phyloP scores from a whole-genome alignment of 306 rosid genomes.

The Sesbania bispinosa region DNA sequence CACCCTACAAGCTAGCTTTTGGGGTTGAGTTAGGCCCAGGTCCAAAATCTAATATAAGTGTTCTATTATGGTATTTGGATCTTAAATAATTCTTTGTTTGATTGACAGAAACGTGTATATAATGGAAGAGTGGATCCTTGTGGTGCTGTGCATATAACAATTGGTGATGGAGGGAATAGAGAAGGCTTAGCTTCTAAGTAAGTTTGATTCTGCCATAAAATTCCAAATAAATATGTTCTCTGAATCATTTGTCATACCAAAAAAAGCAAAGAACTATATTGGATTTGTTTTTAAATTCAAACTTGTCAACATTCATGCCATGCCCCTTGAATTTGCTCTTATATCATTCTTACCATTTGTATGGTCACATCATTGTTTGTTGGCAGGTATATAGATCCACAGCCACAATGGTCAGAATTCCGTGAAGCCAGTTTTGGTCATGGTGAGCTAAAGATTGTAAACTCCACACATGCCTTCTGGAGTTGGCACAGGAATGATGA shows the following conservation, averaged over 20 bases:
- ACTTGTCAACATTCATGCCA: not conserved
- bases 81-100: not conserved
- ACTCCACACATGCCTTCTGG: slow-evolving; percentile 82
- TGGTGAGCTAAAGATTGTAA: slow-evolving; percentile 73
- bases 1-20: too few relatives aligned
- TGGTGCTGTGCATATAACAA: slow-evolving; percentile 84
- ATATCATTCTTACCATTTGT: not conserved
- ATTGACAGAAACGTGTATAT: slow-evolving; percentile 64
- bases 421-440: slow-evolving; percentile 93
- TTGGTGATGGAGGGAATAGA: slow-evolving; percentile 91
- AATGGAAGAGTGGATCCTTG: slow-evolving; percentile 63
- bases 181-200: slow-evolving; percentile 87
- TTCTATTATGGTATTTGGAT: not conserved
- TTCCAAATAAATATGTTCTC: not conserved
- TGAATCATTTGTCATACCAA: not conserved
- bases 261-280: not conserved
- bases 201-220: slow-evolving; percentile 11
- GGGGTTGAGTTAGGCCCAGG: too few relatives aligned
- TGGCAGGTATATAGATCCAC: slow-evolving; percentile 58
- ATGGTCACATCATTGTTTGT: not conserved
- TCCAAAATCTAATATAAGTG: too few relatives aligned
- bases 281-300: not conserved
- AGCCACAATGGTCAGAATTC: slow-evolving; percentile 83
- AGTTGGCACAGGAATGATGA: slow-evolving; percentile 96
- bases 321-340: not conserved